Evolutionary conservation across 768 basidiomycete species (phyloP).

Genomic region (Phylloporus rhodoxanthus): DNA sequence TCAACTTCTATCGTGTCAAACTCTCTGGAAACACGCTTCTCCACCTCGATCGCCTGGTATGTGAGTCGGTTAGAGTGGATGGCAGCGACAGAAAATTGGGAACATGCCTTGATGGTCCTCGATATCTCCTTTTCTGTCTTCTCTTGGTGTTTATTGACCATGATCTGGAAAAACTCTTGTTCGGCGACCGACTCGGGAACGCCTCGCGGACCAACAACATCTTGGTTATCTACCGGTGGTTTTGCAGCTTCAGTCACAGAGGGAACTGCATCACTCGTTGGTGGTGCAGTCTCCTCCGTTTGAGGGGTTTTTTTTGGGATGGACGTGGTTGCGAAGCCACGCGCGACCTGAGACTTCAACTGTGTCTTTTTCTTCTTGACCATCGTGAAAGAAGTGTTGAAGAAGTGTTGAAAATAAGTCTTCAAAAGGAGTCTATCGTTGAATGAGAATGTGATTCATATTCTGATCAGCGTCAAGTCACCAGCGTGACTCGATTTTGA

Average conservation of each 20-base stretch:
- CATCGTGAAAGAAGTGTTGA: constrained; percentile 35
- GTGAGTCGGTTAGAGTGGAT: background rate
- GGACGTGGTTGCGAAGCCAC: constrained; percentile 80
- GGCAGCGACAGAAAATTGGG: background rate
- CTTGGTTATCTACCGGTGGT: constrained; percentile 2
- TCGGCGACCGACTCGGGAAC: constrained; percentile 28
- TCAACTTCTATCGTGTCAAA: constrained; percentile 63
- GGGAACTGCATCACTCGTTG: constrained; percentile 1
- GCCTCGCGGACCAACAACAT: background rate
- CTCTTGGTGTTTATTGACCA: constrained; percentile 82
- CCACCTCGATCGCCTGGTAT: constrained; percentile 64
- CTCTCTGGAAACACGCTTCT: constrained; percentile 64
- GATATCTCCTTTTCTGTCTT: constrained; percentile 82
- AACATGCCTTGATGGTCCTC: constrained; percentile 59
- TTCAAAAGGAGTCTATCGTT: background rate
- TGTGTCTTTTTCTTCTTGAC: constrained; percentile 84
- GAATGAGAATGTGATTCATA: background rate
- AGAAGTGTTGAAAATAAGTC: background rate
- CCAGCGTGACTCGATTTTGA: background rate
- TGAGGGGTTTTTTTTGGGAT: constrained; percentile 66
- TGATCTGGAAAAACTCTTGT: constrained; percentile 51
- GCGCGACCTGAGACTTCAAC: constrained; percentile 56
- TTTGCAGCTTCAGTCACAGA: constrained; percentile 7
- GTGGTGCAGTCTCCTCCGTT: constrained; percentile 21
- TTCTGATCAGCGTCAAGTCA: background rate